Conservation (phyloP, 768 basidiomycete species). For the Scleroderma bovista region DNA sequence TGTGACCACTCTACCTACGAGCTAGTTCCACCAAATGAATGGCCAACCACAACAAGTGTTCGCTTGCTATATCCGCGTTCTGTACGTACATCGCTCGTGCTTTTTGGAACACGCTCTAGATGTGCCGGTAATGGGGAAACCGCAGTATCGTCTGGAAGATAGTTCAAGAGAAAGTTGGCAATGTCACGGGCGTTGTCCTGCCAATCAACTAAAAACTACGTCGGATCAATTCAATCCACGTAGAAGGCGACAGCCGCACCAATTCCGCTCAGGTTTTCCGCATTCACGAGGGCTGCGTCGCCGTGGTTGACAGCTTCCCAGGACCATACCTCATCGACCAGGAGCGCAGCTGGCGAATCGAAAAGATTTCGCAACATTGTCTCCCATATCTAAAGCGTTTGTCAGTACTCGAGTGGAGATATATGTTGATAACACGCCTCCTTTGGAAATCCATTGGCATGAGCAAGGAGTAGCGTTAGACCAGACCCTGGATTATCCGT, state of each 20-base stretch:
- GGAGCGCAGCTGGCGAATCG: slow-evolving; percentile 28
- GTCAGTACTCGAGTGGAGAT: background rate
- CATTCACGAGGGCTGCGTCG: slow-evolving; percentile 75
- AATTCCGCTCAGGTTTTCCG: slow-evolving; percentile 44
- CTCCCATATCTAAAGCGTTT: slow-evolving; percentile 67
- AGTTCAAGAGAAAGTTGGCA: slow-evolving; percentile 64
- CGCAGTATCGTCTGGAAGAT: slow-evolving; percentile 45
- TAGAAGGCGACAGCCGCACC: slow-evolving; percentile 38
- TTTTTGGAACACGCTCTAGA: slow-evolving; percentile 42
- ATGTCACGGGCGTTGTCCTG: slow-evolving; percentile 73
- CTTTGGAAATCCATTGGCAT: slow-evolving; percentile 87
- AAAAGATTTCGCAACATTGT: slow-evolving; percentile 54
- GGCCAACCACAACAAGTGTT: slow-evolving; percentile 66
- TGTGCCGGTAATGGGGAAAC: slow-evolving; percentile 42
- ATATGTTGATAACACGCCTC: slow-evolving; percentile 46
- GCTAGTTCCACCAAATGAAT: slow-evolving; percentile 80
- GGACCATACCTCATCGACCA: slow-evolving; percentile 72
- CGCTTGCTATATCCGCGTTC: slow-evolving; percentile 45
- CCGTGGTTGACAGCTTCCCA: slow-evolving; percentile 86
- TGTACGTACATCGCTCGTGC: slow-evolving; percentile 38
- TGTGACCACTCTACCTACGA: slow-evolving; percentile 42
- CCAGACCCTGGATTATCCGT: slow-evolving; percentile 23
- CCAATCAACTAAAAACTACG: slow-evolving; percentile 61
- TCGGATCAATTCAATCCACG: background rate
- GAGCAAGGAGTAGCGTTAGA: slow-evolving; percentile 69